A percentile compares a stretch with the other conserved stretches of the same genome.
Conservation (phyloP, 1,284 basidiomycete species). For the Leccinum subrobustum region DNA sequence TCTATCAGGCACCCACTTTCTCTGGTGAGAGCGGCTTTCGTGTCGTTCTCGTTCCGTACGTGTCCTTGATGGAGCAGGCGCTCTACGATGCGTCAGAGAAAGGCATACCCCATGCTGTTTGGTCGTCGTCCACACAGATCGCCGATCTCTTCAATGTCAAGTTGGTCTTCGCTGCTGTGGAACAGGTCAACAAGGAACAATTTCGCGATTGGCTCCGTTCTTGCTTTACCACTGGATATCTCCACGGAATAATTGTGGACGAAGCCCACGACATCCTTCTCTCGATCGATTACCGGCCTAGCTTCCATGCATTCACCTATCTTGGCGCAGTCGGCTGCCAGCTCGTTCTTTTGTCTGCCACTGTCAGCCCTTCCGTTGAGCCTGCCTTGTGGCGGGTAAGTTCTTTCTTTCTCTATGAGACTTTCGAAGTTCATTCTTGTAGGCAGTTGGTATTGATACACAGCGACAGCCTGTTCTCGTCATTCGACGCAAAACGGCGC, state of each 20-base stretch:
- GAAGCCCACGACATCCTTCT: slow-evolving; percentile 1
- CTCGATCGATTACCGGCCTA: not conserved
- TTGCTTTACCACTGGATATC: not conserved
- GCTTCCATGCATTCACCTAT: not conserved
- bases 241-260: not conserved
- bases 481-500: not conserved
- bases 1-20: slow-evolving; percentile 1
- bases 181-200: not conserved
- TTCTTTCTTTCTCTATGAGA: not conserved
- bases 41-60: not conserved
- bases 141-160: not conserved
- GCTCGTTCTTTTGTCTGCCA: not conserved
- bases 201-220: not conserved
- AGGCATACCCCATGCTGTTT: not conserved
- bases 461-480: not conserved
- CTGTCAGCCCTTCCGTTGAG: not conserved
- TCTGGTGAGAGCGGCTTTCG: not conserved
- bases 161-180: not conserved
- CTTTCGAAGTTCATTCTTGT: not conserved
- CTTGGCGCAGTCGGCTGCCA: not conserved
- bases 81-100: not conserved
- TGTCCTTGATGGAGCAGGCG: not conserved
- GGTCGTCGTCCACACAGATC: not conserved
- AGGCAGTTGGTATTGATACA: not conserved
- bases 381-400: not conserved